Base-by-base conservation (phyloP, 768 basidiomycete species). In the Termitomyces sp. region DNA sequence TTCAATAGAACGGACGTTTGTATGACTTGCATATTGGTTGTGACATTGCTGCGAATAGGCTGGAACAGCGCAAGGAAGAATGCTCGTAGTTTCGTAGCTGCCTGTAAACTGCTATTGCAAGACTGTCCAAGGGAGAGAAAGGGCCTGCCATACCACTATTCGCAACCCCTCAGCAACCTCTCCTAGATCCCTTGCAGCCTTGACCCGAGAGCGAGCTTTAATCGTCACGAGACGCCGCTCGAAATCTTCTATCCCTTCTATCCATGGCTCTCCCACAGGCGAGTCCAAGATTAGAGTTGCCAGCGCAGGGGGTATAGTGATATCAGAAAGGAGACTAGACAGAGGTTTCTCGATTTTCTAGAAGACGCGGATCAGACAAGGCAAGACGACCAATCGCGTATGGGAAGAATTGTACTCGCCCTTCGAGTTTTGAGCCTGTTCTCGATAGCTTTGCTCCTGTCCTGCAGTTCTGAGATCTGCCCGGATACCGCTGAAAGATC, bases 401-500 rank as follows among this genome's bases (percentile, higher is more conserved):
- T 54, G 33, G 13, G 8, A n/a, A 22, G 3, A 27, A 13, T 2
- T 5, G 3, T 20, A 74, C 85, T 52, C 65, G 97, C 97, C 75
- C 87, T 82, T 53, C 97, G 82, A 57, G 88, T 91, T 69, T 87
- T 89, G 57, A 98, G 79, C 57, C 88, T 83, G 59, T 82, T 84
- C 62, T 98, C 97, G 18, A 98, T 97, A 42, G 90, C 90, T 63
- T 91, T 89, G 69, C 93, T 95, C 34, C 93, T 82, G 62, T 85
- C 83, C 67, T 98, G 97, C 24, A 99, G 79, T 61, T 98, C 93
- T 1, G 93, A 90, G 69, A 99, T 96, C 70, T 99, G 95, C 3
- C 94, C 92, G 2, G 97, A 98, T 10, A 98, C 97, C 1, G 89
- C 88, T 5, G 93, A 91, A 22, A 99, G 79, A 71, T 99, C 96